Evolutionary conservation across 805 yeast genomes (phyloP).

Genomic region (Candida lessepsii): DNA sequence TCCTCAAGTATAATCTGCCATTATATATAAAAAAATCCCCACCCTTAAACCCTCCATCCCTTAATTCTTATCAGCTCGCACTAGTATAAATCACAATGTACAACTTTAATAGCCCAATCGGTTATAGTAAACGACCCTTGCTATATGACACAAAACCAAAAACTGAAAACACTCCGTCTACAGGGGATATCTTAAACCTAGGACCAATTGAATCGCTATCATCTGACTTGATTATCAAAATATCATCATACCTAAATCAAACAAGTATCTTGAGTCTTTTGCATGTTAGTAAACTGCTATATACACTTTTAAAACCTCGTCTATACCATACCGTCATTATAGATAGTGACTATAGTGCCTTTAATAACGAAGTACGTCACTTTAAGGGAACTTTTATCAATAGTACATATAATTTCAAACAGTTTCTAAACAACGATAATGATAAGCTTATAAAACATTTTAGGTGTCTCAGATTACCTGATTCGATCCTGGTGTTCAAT

Average conservation of each 20-base stretch:
- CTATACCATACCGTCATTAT: conserved; percentile 41
- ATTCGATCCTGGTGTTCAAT: conserved; percentile 39
- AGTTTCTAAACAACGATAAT: conserved; percentile 24
- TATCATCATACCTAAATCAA: conserved; percentile 37
- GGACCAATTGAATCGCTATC: conserved; percentile 23
- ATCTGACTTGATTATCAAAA: conserved; percentile 30
- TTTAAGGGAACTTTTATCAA: conserved; percentile 11
- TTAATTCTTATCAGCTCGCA: background rate
- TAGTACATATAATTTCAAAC: conserved; percentile 40
- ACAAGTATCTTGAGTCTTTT: conserved; percentile 36
- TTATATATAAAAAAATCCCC: background rate
- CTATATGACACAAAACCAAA: no score
- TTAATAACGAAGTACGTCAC: conserved; percentile 24
- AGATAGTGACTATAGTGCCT: conserved; percentile 35
- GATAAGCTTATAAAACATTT: conserved; percentile 22
- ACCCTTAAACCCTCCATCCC: no score
- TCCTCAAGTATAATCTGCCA: background rate
- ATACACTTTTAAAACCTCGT: conserved; percentile 29
- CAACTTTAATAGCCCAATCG: conserved; percentile 17
- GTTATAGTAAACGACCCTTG: conserved; percentile 22
- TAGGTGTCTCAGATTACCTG: conserved; percentile 39
- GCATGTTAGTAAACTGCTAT: conserved; percentile 27
- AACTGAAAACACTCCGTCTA: no score
- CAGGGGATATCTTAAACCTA: no score
- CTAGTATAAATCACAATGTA: background rate